Evolutionary conservation across 2,329 filamentous ascomycete species (phyloP).

Genomic region (Fusarium concolor): DNA sequence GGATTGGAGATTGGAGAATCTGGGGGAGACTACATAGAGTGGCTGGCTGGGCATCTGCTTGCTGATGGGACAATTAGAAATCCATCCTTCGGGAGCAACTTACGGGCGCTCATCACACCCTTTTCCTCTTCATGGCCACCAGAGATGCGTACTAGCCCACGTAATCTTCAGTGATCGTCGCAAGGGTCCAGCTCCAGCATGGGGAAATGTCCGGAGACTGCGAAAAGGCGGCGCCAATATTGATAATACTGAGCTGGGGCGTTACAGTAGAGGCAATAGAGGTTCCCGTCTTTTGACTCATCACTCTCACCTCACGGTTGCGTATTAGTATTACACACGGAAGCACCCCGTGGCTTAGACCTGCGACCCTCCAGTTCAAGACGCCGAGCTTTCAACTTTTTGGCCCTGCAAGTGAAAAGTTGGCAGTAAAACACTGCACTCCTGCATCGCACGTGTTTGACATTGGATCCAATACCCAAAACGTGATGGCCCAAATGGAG

Average conservation of each 20-base stretch:
- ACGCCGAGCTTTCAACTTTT: constrained; percentile 6
- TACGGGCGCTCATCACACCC: constrained; percentile 30
- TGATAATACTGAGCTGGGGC: background rate
- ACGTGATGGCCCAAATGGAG: constrained; percentile 37
- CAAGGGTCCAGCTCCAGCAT: constrained; percentile 23
- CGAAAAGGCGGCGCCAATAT: background rate
- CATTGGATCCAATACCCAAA: constrained; percentile 21
- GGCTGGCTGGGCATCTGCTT: constrained; percentile 4
- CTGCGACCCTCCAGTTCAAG: constrained; percentile 29
- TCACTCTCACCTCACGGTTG: constrained; percentile 31
- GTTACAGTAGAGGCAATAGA: constrained; percentile 8
- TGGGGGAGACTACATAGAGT: constrained; percentile 13
- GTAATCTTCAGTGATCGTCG: constrained; percentile 35
- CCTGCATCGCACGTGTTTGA: constrained; percentile 32
- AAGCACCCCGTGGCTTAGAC: constrained; percentile 39
- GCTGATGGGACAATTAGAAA: constrained; percentile 29
- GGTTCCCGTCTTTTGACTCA: constrained; percentile 24
- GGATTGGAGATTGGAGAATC: constrained; percentile 24
- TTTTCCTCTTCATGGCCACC: constrained; percentile 12
- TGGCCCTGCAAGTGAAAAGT: constrained; percentile 13
- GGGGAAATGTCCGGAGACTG: background rate
- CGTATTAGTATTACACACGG: constrained; percentile 27
- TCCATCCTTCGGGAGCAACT: constrained; percentile 2
- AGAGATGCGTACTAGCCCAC: constrained; percentile 27
- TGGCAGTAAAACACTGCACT: constrained; percentile 9